A percentile compares a stretch with the other conserved stretches of the same genome.
phyloP scores from a whole-genome alignment of 1,284 basidiomycete genomes.

The Cryptococcus wingfieldii region DNA sequence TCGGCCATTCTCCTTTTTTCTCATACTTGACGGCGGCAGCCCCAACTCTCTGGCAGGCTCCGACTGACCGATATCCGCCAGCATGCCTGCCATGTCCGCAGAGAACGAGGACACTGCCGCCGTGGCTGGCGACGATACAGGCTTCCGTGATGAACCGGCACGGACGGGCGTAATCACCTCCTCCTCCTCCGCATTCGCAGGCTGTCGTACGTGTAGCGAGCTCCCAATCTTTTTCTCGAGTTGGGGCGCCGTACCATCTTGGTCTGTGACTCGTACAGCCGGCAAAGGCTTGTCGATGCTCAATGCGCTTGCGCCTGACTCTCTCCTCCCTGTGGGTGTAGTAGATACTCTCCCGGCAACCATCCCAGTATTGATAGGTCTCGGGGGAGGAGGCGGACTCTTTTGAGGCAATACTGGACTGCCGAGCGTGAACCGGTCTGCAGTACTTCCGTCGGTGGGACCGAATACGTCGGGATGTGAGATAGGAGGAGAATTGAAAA shows the following conservation, averaged over 20 bases:
- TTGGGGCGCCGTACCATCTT: neutral
- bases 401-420: no score
- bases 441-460: neutral
- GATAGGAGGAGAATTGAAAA: slow-evolving; percentile 4
- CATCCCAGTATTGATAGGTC: no score
- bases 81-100: slow-evolving; percentile 39
- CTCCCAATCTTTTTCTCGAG: slow-evolving; percentile 4
- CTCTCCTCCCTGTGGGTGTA: slow-evolving; percentile 3
- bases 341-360: neutral
- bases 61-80: slow-evolving; percentile 33
- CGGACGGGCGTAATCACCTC: slow-evolving; percentile 7
- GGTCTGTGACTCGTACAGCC: slow-evolving; percentile 1
- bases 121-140: slow-evolving; percentile 12
- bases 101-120: slow-evolving; percentile 28
- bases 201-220: slow-evolving; percentile 25
- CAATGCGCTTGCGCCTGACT: slow-evolving; percentile 4
- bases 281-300: slow-evolving; percentile 15
- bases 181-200: slow-evolving; percentile 15
- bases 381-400: no score
- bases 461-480: slow-evolving; percentile 10
- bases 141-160: neutral
- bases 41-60: slow-evolving; percentile 36
- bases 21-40: slow-evolving; percentile 29
- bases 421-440: no score
- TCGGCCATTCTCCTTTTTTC: slow-evolving; percentile 1